A percentile compares a stretch with the other conserved stretches of the same genome.
These are phyloP conservation scores for Mikania micrantha DNA, from an alignment of 129 eudicot species.

Conservation along the genomic window DNA sequence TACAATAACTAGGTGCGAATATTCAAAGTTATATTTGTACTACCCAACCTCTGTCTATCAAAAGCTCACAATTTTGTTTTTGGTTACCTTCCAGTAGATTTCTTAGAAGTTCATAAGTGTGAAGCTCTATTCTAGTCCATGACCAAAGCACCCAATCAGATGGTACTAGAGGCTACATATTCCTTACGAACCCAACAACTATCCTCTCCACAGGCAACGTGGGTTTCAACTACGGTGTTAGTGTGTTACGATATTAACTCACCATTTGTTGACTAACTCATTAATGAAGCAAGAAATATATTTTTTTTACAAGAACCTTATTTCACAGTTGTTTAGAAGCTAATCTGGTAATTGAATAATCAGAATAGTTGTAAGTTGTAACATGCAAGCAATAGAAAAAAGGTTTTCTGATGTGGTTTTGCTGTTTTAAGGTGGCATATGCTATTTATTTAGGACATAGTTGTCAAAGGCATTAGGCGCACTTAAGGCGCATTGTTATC, in stretches of 20 bases:
- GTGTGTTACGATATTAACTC: not conserved
- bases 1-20: not conserved
- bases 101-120: not conserved
- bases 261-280: not conserved
- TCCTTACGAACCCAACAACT: not conserved
- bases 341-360: too few relatives aligned
- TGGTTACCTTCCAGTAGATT: not conserved
- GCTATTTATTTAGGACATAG: too few relatives aligned
- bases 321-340: too few relatives aligned
- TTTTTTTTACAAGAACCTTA: too few relatives aligned
- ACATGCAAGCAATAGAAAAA: too few relatives aligned
- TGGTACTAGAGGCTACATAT: not conserved
- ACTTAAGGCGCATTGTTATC: too few relatives aligned
- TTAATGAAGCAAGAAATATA: too few relatives aligned
- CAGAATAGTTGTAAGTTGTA: too few relatives aligned
- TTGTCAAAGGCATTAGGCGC: too few relatives aligned
- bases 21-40: not conserved
- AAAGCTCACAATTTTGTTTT: not conserved
- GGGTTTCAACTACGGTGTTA: not conserved
- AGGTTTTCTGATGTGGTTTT: too few relatives aligned
- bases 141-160: not conserved
- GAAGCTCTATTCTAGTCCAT: not conserved
- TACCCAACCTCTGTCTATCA: not conserved
- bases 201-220: not conserved
- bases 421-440: too few relatives aligned